Base-by-base conservation (phyloP, 2,329 filamentous ascomycete genomes). In the Calycina herbarum region DNA sequence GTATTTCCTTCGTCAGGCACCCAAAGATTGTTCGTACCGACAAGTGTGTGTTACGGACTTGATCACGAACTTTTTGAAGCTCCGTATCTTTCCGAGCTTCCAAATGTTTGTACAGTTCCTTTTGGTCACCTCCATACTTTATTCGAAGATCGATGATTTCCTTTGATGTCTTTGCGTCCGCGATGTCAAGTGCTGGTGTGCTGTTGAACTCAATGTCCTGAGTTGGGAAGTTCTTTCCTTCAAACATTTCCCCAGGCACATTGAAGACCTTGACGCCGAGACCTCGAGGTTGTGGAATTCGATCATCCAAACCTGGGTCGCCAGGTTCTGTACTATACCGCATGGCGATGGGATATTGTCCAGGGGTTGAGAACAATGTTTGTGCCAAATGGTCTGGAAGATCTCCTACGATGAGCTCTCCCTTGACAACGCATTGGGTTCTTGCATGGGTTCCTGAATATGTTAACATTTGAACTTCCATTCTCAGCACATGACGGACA, bases 241-340 rank as follows among this genome's bases (percentile, higher is more conserved):
- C 73, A 60, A 81, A 79, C 72, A 77, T 78, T 27, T 79, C 77
- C 6, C 79, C 80, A 5, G 77, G 59, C n/a, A 83, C 78, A 62
- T 79, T 77, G 72, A 84, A 84, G 54, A 83, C 70, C 68, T 83
- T 83, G 76, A 84, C 82, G 11, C 73, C 79, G 54, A 83, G 79
- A 29, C 80, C 82, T 48, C 81, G 77, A 3, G 80, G 81, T 61
- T 80, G 78, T 0, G 81, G 76, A 29, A 79, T 78, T 31, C 76
- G 77, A 62, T 82, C 77, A 69, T 80, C 76, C 20, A 80, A 71
- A 13, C 76, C 76, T 59, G 77, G 77, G 64, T 78, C 76, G 51
- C 77, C 74, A 15, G 76, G 76, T 67, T 79, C 77, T 15, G 72
- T 77, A 63, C 75, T 77, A 68, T 80, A 80, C 31, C 77, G 75